phyloP scores from a whole-genome alignment of 2,329 filamentous ascomycete species.

The Talaromyces atroroseus region DNA sequence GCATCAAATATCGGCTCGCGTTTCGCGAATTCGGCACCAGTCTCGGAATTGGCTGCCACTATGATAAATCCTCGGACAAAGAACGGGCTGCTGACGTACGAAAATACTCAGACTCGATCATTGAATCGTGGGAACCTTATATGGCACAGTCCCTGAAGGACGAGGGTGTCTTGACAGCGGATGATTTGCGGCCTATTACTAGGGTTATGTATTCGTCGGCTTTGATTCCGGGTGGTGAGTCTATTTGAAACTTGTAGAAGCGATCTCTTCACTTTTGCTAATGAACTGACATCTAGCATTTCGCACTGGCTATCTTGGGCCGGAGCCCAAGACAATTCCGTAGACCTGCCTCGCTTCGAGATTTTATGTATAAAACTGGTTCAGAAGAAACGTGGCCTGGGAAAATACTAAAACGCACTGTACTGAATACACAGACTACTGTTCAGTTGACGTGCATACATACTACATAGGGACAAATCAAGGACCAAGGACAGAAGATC shows the following conservation, averaged over 20 bases:
- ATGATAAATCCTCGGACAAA: constrained; percentile 30
- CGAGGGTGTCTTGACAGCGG: constrained; percentile 17
- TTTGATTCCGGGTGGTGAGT: constrained; percentile 51
- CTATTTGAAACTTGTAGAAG: background rate
- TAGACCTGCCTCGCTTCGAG: no score
- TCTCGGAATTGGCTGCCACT: constrained; percentile 43
- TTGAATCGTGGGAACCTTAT: constrained; percentile 35
- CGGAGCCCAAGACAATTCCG: constrained; percentile 23
- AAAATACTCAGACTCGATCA: constrained; percentile 30
- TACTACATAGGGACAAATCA: background rate
- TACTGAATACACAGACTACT: background rate
- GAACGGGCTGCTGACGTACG: constrained; percentile 27
- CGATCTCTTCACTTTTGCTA: background rate
- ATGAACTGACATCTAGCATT: constrained; percentile 23
- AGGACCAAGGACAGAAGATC: background rate
- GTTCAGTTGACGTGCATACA: no score
- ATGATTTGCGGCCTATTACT: constrained; percentile 50
- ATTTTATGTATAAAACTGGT: no score
- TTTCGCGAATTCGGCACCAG: constrained; percentile 54
- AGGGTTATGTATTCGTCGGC: constrained; percentile 54
- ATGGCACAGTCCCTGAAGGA: constrained; percentile 33
- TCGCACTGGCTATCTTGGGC: constrained; percentile 30
- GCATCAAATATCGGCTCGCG: constrained; percentile 38
- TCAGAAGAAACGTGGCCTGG: no score
- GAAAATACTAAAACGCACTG: no score